Percentiles rank a stretch among this genome's conserved stretches.
phyloP scores from a whole-genome alignment of 768 basidiomycete species.

The Lactarius hatsudake region DNA sequence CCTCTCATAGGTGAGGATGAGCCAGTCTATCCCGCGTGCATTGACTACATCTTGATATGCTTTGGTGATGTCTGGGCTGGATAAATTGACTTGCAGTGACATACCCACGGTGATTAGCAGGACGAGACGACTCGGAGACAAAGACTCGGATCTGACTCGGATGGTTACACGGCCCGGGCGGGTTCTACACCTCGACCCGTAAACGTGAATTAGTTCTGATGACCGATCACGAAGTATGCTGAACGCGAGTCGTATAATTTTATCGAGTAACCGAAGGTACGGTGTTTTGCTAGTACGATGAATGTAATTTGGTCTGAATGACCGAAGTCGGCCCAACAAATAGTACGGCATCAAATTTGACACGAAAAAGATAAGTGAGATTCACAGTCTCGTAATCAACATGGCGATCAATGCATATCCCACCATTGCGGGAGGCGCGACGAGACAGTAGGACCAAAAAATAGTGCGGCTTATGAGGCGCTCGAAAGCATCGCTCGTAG shows the following conservation, averaged over 20 bases:
- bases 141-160: no score
- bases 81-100: slow-evolving; percentile 80
- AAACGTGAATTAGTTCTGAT: no score
- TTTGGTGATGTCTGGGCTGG: slow-evolving; percentile 64
- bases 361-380: background rate
- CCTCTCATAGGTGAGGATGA: slow-evolving; percentile 74
- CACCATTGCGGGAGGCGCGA: slow-evolving; percentile 81
- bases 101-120: slow-evolving; percentile 37
- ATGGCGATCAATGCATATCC: slow-evolving; percentile 76
- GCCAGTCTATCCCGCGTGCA: slow-evolving; percentile 69
- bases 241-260: no score
- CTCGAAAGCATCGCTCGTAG: slow-evolving; percentile 86
- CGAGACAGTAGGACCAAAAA: slow-evolving; percentile 86
- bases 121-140: background rate
- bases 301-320: background rate
- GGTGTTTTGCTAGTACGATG: no score
- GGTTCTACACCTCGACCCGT: no score
- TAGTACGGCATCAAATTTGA: background rate
- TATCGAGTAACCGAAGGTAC: no score
- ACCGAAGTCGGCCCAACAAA: background rate
- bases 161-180: background rate
- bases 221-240: no score
- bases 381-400: slow-evolving; percentile 50
- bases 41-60: slow-evolving; percentile 77
- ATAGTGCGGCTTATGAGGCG: slow-evolving; percentile 86